Percentiles rank a stretch among this genome's conserved stretches.
These are phyloP conservation scores for Lachnellula suecica DNA, from an alignment of 2,329 filamentous ascomycete genomes.

Conservation along the genomic window DNA sequence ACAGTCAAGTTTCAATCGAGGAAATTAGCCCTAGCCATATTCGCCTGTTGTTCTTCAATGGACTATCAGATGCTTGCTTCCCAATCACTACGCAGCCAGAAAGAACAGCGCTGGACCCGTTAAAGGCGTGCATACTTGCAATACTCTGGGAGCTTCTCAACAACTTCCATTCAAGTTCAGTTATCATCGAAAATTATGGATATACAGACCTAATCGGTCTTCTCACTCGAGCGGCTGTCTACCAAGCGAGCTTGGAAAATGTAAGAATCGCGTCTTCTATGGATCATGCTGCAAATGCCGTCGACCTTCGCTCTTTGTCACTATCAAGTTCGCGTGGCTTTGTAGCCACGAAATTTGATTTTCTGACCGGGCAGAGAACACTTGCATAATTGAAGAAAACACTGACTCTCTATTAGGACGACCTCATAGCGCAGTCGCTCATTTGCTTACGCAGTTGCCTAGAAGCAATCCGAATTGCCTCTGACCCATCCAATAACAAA, in stretches of 20 bases:
- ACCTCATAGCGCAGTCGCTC: constrained; percentile 19
- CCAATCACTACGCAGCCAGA: not conserved
- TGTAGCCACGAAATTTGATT: too few relatives aligned
- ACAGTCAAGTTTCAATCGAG: too few relatives aligned
- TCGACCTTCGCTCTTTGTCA: too few relatives aligned
- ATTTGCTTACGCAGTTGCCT: constrained; percentile 18
- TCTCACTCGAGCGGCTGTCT: not conserved
- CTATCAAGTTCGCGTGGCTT: too few relatives aligned
- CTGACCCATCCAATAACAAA: constrained; percentile 6
- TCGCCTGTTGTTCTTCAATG: not conserved
- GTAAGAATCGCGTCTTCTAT: not conserved
- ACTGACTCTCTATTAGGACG: constrained; percentile 7
- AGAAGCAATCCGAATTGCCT: constrained; percentile 11
- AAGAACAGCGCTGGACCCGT: not conserved
- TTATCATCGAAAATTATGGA: not conserved
- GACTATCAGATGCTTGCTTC: not conserved
- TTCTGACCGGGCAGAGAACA: too few relatives aligned
- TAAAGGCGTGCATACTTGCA: not conserved
- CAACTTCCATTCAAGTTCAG: not conserved
- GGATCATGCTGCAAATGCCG: too few relatives aligned
- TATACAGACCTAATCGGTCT: not conserved
- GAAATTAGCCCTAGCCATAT: too few relatives aligned
- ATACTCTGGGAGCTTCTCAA: not conserved
- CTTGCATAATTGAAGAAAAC: not conserved
- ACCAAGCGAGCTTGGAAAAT: constrained; percentile 6